These are phyloP conservation scores for Lycium barbarum DNA, from an alignment of 257 asterid genomes.

Conservation along the genomic window DNA sequence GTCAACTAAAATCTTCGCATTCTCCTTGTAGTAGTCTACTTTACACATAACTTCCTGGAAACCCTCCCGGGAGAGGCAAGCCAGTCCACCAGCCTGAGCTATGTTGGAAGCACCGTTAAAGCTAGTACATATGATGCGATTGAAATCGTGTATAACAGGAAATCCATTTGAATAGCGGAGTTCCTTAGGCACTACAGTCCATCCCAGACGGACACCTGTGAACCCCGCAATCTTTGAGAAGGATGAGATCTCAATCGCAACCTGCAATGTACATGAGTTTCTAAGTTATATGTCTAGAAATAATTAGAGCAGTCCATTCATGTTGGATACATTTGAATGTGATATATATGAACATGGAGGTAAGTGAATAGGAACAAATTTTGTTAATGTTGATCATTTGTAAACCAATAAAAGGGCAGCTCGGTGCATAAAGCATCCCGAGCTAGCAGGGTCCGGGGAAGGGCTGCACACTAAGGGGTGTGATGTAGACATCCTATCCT, in stretches of 20 bases:
- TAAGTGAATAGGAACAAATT: no score
- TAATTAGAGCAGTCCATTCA: not conserved
- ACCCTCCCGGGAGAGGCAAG: slow-evolving; percentile 73
- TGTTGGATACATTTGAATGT: no score
- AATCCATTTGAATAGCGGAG: slow-evolving; percentile 75
- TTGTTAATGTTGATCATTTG: no score
- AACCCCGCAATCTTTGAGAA: slow-evolving; percentile 94
- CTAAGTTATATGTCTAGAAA: no score
- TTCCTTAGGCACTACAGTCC: slow-evolving; percentile 92
- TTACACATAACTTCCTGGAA: slow-evolving; percentile 59
- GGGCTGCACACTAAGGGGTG: no score
- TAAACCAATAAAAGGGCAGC: no score
- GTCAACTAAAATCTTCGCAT: slow-evolving; percentile 69
- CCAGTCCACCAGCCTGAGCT: slow-evolving; percentile 92
- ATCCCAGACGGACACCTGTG: slow-evolving; percentile 92
- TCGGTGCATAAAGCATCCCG: no score
- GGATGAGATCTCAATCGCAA: slow-evolving; percentile 89
- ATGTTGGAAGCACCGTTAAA: slow-evolving; percentile 89
- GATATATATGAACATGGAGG: not conserved
- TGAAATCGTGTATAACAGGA: slow-evolving; percentile 77
- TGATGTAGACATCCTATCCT: no score
- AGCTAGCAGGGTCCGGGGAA: no score
- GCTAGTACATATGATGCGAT: slow-evolving; percentile 76
- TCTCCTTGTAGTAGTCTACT: slow-evolving; percentile 73
- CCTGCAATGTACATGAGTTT: slow-evolving; percentile 44